Percentiles rank a stretch among this genome's conserved stretches.
phyloP scores from a whole-genome alignment of 2,329 filamentous ascomycete species.

The Xenoacremonium recifei region DNA sequence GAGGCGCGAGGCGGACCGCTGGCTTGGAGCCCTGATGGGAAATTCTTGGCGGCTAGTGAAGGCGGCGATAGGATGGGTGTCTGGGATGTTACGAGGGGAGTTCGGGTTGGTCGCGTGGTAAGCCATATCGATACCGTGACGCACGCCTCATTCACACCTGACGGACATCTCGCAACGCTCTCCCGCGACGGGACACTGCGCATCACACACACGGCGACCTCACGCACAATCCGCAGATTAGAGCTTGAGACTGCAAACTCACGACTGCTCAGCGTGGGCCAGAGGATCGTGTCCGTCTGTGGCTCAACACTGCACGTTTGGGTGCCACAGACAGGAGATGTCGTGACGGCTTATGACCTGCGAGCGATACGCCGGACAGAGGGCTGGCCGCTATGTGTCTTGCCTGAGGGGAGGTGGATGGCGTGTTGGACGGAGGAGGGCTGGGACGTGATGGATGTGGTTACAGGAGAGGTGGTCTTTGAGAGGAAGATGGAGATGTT shows the following conservation, averaged over 20 bases:
- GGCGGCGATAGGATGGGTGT: conserved; percentile 27
- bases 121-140: conserved; percentile 37
- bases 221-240: conserved; percentile 35
- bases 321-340: conserved; percentile 29
- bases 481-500: conserved; percentile 23
- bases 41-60: conserved; percentile 30
- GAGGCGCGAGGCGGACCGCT: conserved; percentile 28
- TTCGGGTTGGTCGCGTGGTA: conserved; percentile 29
- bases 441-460: conserved; percentile 39
- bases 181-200: conserved; percentile 38
- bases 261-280: conserved; percentile 33
- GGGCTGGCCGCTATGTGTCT: conserved; percentile 41
- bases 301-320: conserved; percentile 37
- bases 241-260: conserved; percentile 34
- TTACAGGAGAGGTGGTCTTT: conserved; percentile 31
- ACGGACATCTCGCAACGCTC: conserved; percentile 32
- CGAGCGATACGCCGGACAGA: conserved; percentile 31
- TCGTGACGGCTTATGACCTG: conserved; percentile 37
- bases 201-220: conserved; percentile 31
- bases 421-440: conserved; percentile 40
- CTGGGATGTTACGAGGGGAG: conserved; percentile 30
- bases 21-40: conserved; percentile 32
- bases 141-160: conserved; percentile 35
- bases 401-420: conserved; percentile 37
- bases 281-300: conserved; percentile 37